phyloP scores from a whole-genome alignment of 2,329 filamentous ascomycete genomes.

The Colletotrichum scovillei region DNA sequence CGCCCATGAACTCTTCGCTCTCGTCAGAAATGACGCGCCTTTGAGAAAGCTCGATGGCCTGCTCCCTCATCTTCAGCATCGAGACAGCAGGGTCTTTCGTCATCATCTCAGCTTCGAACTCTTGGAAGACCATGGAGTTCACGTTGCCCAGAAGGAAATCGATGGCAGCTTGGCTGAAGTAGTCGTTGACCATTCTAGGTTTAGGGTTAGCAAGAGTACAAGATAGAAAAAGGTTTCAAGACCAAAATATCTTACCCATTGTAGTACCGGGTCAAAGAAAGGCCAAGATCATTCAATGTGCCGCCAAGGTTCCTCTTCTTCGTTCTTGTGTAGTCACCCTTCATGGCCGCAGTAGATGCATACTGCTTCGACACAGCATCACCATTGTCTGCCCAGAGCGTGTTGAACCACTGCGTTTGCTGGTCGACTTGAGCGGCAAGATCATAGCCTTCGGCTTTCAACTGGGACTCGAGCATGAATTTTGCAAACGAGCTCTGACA shows the following conservation, averaged over 20 bases:
- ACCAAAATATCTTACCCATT: slow-evolving; percentile 63
- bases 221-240: not conserved
- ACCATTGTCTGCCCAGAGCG: slow-evolving; percentile 96
- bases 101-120: slow-evolving; percentile 95
- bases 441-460: slow-evolving; percentile 80
- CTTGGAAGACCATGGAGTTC: slow-evolving; percentile 85
- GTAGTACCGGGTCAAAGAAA: slow-evolving; percentile 83
- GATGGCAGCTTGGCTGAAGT: slow-evolving; percentile 94
- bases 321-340: slow-evolving; percentile 95
- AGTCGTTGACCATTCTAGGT: slow-evolving; percentile 93
- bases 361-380: slow-evolving; percentile 97
- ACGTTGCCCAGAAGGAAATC: slow-evolving; percentile 94
- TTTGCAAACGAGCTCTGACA: slow-evolving; percentile 92
- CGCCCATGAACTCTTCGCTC: slow-evolving; percentile 86
- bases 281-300: slow-evolving; percentile 88
- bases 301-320: slow-evolving; percentile 91
- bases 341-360: slow-evolving; percentile 93
- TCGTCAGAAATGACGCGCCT: slow-evolving; percentile 87
- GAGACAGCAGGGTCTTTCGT: slow-evolving; percentile 92
- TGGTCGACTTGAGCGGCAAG: slow-evolving; percentile 82
- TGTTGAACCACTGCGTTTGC: slow-evolving; percentile 93
- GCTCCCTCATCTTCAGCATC: slow-evolving; percentile 83
- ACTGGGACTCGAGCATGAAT: slow-evolving; percentile 82
- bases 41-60: slow-evolving; percentile 89
- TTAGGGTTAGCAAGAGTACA: slow-evolving; percentile 21